Evolutionary conservation across 257 asterid genomes (phyloP).

Genomic region (Scutellaria barbata): DNA sequence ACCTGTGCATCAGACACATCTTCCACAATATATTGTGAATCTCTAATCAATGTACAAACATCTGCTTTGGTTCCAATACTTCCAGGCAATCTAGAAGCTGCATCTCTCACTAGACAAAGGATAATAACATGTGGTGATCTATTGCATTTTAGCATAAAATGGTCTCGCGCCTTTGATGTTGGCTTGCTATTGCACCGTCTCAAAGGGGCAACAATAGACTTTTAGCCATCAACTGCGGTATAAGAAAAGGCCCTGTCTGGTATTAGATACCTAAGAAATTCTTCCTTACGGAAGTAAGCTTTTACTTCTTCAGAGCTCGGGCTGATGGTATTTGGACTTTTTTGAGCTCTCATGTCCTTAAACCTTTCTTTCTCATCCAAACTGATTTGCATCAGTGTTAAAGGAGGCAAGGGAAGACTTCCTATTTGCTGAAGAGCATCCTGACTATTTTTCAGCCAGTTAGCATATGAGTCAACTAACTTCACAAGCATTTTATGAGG

Average conservation of each 20-base stretch:
- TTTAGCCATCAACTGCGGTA: constrained; percentile 93
- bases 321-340: constrained; percentile 87
- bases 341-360: constrained; percentile 96
- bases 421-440: constrained; percentile 97
- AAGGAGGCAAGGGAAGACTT: constrained; percentile 91
- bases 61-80: constrained; percentile 98
- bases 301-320: constrained; percentile 92
- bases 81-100: constrained; percentile 98
- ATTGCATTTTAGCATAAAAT: constrained; percentile 92
- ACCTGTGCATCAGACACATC: constrained; percentile 97
- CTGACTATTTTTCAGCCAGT: constrained; percentile 98
- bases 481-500: constrained; percentile 97
- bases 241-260: constrained; percentile 95
- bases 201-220: constrained; percentile 93
- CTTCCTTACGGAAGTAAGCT: constrained; percentile 84
- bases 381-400: constrained; percentile 69
- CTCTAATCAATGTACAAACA: constrained; percentile 92
- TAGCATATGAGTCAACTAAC: constrained; percentile 90
- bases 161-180: constrained; percentile 97
- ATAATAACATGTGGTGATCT: constrained; percentile 99
- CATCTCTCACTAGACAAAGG: constrained; percentile 97
- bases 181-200: constrained; percentile 99
- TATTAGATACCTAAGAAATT: constrained; percentile 87
- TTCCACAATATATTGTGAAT: constrained; percentile 91
- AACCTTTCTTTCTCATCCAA: constrained; percentile 95